Base-by-base conservation (phyloP, 176 grass and related monocot genomes). In the Leersia perrieri region DNA sequence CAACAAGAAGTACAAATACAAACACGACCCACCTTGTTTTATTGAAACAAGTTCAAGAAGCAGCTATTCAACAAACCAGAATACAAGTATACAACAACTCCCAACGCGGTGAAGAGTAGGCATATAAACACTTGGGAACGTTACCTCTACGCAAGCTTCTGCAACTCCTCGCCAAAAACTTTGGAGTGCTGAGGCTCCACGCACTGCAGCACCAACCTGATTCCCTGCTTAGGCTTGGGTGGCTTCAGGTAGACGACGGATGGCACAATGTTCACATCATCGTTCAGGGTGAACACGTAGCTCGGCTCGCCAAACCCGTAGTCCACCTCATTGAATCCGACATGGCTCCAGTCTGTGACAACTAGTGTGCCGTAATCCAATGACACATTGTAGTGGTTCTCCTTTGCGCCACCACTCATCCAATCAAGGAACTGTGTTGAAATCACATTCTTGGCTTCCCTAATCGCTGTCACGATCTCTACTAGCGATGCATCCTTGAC, bases 331-430 rank as follows among this genome's bases (percentile, higher is more conserved):
- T 87, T 83, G 87, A 97, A 89, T 1, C 94, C 94, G 0, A 92
- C 82, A 2, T 84, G 86, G 53, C 84, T 97, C 94, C 94, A 94
- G 28, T 97, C 94, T 1, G 94, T 84, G 78, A 97, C 82, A 0
- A 84, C 14, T 26, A 97, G 62, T 1, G 91, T 90, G 20, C 91
- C 91, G 23, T 97, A 97, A 47, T 94, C 91, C 72, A 88, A 31
- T 0, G 79, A 81, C 75, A 92, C 42, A 3, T 88, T 92, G 74
- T 88, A 83, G 70, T 90, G 82, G 10, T 68, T 87, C 70, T 84
- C 79, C 78, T 75, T 73, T 11, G 80, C 55, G 0, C 75, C 82
- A 0, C 90, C 90, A 2, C 49, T 84, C 82, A 96, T 64, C 93
- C 90, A 96, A 9, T 86, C 82, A 5, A 82, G 39, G 68, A 92